Conservation (phyloP, 2,329 filamentous ascomycete genomes). For the Madurella mycetomatis region DNA sequence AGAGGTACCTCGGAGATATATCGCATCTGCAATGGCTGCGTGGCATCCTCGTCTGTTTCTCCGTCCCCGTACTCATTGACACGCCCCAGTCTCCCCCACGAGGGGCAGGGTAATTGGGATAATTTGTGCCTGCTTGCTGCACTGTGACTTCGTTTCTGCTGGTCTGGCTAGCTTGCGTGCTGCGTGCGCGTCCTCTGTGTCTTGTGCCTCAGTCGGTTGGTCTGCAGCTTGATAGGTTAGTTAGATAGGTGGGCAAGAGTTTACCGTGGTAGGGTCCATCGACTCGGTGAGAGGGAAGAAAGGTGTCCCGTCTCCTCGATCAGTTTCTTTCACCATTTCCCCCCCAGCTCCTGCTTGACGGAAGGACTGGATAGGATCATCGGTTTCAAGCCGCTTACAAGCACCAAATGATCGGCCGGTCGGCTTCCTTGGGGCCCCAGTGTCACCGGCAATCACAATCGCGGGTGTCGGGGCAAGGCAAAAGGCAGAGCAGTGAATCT, state of each 20-base stretch:
- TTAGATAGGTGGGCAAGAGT: too few species aligned
- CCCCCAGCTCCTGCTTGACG: too few species aligned
- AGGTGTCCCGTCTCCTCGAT: too few species aligned
- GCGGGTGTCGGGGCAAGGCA: not conserved
- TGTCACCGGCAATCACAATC: not conserved
- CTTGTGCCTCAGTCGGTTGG: not conserved
- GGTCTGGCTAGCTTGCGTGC: not conserved
- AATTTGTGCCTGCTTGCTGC: not conserved
- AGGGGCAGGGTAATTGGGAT: not conserved
- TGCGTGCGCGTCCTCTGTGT: not conserved
- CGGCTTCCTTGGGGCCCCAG: too few species aligned
- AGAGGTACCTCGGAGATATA: constrained; percentile 14
- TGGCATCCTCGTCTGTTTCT: constrained; percentile 6
- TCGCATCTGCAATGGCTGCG: constrained; percentile 11
- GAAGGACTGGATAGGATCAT: too few species aligned
- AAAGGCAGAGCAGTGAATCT: not conserved
- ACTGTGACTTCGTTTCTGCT: constrained; percentile 4
- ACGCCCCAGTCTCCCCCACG: not conserved
- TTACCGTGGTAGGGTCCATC: too few species aligned
- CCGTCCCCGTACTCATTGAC: not conserved
- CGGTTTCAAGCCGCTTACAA: too few species aligned
- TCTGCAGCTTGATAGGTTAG: not conserved
- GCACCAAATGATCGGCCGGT: too few species aligned
- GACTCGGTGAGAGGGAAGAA: too few species aligned
- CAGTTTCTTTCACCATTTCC: too few species aligned